These are phyloP conservation scores for Rhodotorula sp. DNA, from an alignment of 1,284 basidiomycete genomes.

Conservation along the genomic window DNA sequence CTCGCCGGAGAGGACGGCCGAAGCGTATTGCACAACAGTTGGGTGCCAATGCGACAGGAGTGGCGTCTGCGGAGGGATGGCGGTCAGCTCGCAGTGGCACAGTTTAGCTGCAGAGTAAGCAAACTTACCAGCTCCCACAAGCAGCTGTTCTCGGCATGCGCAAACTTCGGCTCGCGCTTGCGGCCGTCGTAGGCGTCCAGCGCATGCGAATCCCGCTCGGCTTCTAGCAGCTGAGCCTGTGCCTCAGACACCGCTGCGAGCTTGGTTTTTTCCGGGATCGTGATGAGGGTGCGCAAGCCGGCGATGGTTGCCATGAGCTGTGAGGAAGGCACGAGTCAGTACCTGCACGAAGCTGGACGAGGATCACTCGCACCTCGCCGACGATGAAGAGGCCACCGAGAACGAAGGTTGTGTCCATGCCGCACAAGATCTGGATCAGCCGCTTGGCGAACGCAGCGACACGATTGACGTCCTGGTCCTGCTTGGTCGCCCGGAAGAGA, in stretches of 20 bases:
- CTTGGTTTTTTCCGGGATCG: slow-evolving; percentile 49
- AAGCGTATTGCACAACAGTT: slow-evolving; percentile 79
- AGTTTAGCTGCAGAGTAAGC: background rate
- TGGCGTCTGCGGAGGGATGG: slow-evolving; percentile 58
- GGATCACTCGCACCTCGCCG: slow-evolving; percentile 52
- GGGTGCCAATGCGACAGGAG: slow-evolving; percentile 88
- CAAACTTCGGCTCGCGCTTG: slow-evolving; percentile 88
- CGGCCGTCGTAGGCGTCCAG: slow-evolving; percentile 67
- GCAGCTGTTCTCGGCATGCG: slow-evolving; percentile 75
- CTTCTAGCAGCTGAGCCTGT: slow-evolving; percentile 16
- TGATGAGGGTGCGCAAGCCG: slow-evolving; percentile 67
- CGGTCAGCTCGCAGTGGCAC: too few relatives aligned
- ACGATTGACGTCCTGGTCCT: slow-evolving; percentile 65
- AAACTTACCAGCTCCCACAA: slow-evolving; percentile 80
- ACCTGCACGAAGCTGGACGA: too few relatives aligned
- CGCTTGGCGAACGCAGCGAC: slow-evolving; percentile 82
- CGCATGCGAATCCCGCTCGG: slow-evolving; percentile 23
- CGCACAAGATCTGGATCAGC: slow-evolving; percentile 75
- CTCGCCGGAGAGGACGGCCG: slow-evolving; percentile 68
- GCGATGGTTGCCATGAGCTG: slow-evolving; percentile 75
- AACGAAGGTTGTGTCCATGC: slow-evolving; percentile 80
- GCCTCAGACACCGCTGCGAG: slow-evolving; percentile 52
- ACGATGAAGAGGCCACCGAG: slow-evolving; percentile 75
- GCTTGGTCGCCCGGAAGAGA: slow-evolving; percentile 87
- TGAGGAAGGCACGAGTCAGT: slow-evolving; percentile 10